phyloP scores from a whole-genome alignment of 306 rosid genomes.

The Lathyrus oleraceus region DNA sequence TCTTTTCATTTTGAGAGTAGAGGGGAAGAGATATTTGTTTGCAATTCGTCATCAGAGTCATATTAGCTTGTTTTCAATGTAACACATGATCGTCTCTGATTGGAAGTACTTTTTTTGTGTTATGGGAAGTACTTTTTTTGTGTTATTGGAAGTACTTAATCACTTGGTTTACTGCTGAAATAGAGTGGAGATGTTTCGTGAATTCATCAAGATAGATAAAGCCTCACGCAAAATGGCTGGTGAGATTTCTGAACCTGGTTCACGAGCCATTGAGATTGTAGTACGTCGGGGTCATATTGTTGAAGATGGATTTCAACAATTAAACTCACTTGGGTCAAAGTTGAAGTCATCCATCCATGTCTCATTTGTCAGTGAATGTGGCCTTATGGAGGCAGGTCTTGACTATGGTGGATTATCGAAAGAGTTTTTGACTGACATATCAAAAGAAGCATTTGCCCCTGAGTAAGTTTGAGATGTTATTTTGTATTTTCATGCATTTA shows the following conservation, averaged over 20 bases:
- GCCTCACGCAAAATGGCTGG: conserved; percentile 94
- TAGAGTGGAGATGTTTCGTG: conserved; percentile 97
- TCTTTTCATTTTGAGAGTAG: background rate
- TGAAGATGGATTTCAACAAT: conserved; percentile 94
- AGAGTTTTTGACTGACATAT: conserved; percentile 88
- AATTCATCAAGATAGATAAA: conserved; percentile 94
- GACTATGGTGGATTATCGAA: conserved; percentile 98
- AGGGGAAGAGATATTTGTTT: background rate
- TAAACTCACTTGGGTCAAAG: conserved; percentile 82
- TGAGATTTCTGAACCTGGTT: conserved; percentile 80
- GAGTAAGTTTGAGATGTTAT: conserved; percentile 63
- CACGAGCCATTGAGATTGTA: conserved; percentile 76
- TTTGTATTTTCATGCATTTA: conserved; percentile 27
- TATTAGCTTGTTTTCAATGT: conserved; percentile 4
- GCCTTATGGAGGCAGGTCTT: conserved; percentile 96
- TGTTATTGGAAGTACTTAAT: conserved; percentile 28
- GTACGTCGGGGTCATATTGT: conserved; percentile 85
- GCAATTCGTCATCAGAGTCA: background rate
- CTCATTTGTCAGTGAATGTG: conserved; percentile 97
- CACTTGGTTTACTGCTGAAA: conserved; percentile 38
- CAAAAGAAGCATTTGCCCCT: conserved; percentile 86
- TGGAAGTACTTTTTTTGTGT: background rate
- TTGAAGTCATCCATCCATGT: conserved; percentile 90
- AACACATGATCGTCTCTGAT: conserved; percentile 16
- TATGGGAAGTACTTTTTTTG: background rate